A percentile compares a stretch with the other conserved stretches of the same genome.
Evolutionary conservation across 2,329 filamentous ascomycete species (phyloP).

Genomic region (Nemania bipapillata): DNA sequence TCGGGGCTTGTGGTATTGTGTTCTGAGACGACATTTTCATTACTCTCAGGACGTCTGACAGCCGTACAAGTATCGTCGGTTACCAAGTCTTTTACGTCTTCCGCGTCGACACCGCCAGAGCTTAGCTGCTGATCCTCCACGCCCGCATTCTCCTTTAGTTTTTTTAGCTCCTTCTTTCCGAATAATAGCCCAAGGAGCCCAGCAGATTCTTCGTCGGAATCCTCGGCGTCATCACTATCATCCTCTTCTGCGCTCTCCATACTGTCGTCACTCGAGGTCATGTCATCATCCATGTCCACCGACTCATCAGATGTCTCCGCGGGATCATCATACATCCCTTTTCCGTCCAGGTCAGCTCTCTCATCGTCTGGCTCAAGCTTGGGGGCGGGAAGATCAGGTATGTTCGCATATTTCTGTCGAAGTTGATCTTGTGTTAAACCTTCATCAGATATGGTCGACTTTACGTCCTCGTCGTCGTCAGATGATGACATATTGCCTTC

Average conservation of each 20-base stretch:
- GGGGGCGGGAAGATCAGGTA: slow-evolving; percentile 61
- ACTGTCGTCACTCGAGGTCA: slow-evolving; percentile 66
- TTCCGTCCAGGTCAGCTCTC: background rate
- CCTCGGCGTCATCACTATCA: slow-evolving; percentile 54
- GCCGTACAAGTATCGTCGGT: background rate
- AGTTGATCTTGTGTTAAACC: slow-evolving; percentile 75
- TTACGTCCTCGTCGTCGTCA: slow-evolving; percentile 69
- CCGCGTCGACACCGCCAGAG: slow-evolving; percentile 52
- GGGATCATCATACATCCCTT: slow-evolving; percentile 39
- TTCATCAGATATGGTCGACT: slow-evolving; percentile 67
- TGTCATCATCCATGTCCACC: slow-evolving; percentile 74
- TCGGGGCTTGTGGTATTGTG: background rate
- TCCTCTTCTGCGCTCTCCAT: slow-evolving; percentile 59
- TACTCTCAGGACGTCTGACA: background rate
- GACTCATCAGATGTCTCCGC: slow-evolving; percentile 72
- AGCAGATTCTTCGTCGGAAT: slow-evolving; percentile 55
- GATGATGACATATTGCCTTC: slow-evolving; percentile 72
- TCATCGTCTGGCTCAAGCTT: slow-evolving; percentile 38
- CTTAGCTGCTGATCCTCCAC: slow-evolving; percentile 42
- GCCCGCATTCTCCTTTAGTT: slow-evolving; percentile 59
- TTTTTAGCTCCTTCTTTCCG: slow-evolving; percentile 66
- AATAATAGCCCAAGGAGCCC: slow-evolving; percentile 69
- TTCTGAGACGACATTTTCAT: background rate
- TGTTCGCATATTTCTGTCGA: slow-evolving; percentile 73
- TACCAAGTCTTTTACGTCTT: slow-evolving; percentile 42